Evolutionary conservation across 495 filamentous ascomycete species (phyloP).

Genomic region (Penicillium soppii): DNA sequence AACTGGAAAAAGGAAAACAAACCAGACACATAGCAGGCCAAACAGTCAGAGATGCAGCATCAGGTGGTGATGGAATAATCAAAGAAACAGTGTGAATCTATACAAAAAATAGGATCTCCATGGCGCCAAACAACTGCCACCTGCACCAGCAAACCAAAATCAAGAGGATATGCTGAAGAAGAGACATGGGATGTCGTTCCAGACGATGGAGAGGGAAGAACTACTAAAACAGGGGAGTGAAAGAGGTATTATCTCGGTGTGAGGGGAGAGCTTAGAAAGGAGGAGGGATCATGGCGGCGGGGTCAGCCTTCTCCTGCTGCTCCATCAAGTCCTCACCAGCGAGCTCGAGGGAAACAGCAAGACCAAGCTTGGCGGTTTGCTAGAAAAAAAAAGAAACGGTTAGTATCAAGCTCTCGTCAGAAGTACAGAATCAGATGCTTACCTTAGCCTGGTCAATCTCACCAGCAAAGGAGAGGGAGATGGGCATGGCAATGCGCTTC

Average conservation of each 20-base stretch:
- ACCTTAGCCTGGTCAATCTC: constrained; percentile 98
- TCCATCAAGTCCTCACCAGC: constrained; percentile 88
- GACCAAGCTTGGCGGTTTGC: constrained; percentile 93
- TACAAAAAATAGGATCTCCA: constrained; percentile 44
- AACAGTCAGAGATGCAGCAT: constrained; percentile 28
- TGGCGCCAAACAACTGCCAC: constrained; percentile 44
- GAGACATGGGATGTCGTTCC: constrained; percentile 34
- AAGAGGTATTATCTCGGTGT: constrained; percentile 31
- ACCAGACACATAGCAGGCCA: constrained; percentile 26
- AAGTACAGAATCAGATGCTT: constrained; percentile 30
- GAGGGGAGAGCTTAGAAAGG: constrained; percentile 48
- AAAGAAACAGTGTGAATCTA: constrained; percentile 43
- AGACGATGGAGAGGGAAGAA: constrained; percentile 39
- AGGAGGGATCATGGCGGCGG: constrained; percentile 46
- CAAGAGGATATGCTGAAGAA: constrained; percentile 30
- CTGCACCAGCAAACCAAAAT: constrained; percentile 35
- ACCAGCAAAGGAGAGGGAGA: constrained; percentile 89
- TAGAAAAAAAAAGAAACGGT: constrained; percentile 35
- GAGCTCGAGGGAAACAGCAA: constrained; percentile 92
- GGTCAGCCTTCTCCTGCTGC: constrained; percentile 70
- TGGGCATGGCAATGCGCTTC: constrained; percentile 88
- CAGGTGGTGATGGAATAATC: constrained; percentile 21
- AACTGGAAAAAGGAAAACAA: constrained; percentile 27
- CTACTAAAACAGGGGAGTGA: constrained; percentile 49
- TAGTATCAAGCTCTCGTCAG: constrained; percentile 4